Percentiles rank a stretch among this genome's conserved stretches.
phyloP scores from a whole-genome alignment of 345 rosid genomes.

The Triadica sebifera region DNA sequence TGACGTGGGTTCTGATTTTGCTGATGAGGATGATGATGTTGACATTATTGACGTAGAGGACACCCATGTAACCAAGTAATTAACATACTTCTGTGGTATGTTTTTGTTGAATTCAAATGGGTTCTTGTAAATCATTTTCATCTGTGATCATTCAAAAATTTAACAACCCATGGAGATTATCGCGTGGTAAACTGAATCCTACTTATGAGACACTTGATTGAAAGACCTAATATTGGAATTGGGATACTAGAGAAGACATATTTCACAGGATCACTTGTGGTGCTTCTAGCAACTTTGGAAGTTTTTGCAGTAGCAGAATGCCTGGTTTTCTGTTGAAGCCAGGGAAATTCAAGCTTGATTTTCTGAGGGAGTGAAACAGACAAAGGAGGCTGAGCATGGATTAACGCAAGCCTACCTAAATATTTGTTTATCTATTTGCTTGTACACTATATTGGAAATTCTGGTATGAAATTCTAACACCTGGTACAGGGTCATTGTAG shows the following conservation, averaged over 20 bases:
- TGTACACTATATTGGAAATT: neutral
- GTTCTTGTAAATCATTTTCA: neutral
- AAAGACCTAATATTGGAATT: neutral
- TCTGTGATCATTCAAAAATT: neutral
- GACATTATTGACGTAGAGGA: constrained; percentile 22
- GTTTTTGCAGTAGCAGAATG: neutral
- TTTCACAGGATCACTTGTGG: neutral
- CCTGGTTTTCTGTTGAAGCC: neutral
- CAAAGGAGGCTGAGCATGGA: neutral
- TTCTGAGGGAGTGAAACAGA: neutral
- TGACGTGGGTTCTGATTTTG: constrained; percentile 24
- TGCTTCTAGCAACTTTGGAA: neutral
- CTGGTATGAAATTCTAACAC: neutral
- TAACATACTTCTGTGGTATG: neutral
- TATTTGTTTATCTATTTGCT: neutral
- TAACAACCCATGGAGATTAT: too few relatives aligned
- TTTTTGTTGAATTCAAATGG: neutral
- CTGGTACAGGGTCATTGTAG: neutral
- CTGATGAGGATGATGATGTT: constrained; percentile 24
- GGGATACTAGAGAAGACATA: neutral
- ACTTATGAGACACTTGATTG: neutral
- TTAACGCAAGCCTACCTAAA: neutral
- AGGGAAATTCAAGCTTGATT: neutral
- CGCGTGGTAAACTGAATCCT: neutral
- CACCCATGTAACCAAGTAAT: constrained; percentile 16